A percentile compares a stretch with the other conserved stretches of the same genome.
phyloP scores from a whole-genome alignment of 306 rosid genomes.

The Gastrolobium villosum region DNA sequence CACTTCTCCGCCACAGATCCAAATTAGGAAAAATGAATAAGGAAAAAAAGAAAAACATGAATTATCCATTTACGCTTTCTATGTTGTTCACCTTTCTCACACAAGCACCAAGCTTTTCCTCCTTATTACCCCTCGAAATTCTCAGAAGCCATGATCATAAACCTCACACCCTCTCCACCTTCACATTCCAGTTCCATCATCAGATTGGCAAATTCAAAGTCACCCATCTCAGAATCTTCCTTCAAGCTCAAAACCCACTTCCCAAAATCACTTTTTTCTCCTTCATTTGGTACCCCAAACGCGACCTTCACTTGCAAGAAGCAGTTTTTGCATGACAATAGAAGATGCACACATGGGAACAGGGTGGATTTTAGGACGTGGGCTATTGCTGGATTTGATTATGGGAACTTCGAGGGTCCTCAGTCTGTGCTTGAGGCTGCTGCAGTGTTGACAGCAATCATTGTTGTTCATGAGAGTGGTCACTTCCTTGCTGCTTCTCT shows the following conservation, averaged over 20 bases:
- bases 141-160: conserved; percentile 71
- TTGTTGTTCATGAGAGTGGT: conserved; percentile 96
- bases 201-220: conserved; percentile 60
- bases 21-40: conserved; percentile 7
- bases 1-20: conserved; percentile 83
- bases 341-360: conserved; percentile 53
- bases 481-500: conserved; percentile 96
- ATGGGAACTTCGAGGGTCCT: conserved; percentile 82
- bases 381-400: conserved; percentile 73
- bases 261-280: conserved; percentile 57
- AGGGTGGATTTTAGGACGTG: conserved; percentile 64
- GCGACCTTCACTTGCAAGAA: conserved; percentile 53
- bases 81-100: conserved; percentile 48
- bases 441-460: conserved; percentile 86
- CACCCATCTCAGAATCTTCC: conserved; percentile 60
- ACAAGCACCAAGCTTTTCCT: conserved; percentile 44
- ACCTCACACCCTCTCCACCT: conserved; percentile 72
- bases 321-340: conserved; percentile 51
- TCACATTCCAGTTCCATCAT: conserved; percentile 61
- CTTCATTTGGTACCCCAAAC: conserved; percentile 60
- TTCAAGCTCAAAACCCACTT: conserved; percentile 66
- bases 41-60: conserved; percentile 15
- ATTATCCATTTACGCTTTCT: conserved; percentile 69
- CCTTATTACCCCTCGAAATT: conserved; percentile 35
- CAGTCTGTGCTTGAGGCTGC: conserved; percentile 91